Evolutionary conservation across 441 rosid genomes (phyloP), one percentile per base, ranked within the genome.

Genomic region (Cnidoscolus chayamansa): DNA sequence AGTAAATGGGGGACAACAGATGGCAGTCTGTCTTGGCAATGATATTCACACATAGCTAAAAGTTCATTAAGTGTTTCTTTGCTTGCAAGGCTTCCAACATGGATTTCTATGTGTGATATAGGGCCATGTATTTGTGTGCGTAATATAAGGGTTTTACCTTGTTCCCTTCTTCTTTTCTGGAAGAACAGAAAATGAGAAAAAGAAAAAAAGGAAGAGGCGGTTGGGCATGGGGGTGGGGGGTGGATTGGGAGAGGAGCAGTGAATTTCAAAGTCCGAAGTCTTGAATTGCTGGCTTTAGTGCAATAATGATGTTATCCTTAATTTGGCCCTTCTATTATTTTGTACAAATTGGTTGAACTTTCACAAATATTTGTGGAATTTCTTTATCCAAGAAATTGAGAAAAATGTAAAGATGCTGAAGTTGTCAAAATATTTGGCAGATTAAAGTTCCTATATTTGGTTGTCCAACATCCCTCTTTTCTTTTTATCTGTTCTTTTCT

Each of bases 1-100:
- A 51, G 68, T 62, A 63, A 76, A 72, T 48, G 76, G 78, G 79
- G 78, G 67, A 65, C 65, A 77, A 51, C 56, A 50, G 63, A 67
- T 75, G 57, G 43, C 76, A 58, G 53, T 71, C 59, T 73, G 73
- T 43, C 68, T 73, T 71, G 59, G 63, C 37, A 57, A 74, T 70
- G 77, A 63, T 75, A 57, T 50, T 64, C 62, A 48, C 64, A 55
- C 66, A 70, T 75, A 71, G 75, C 71, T 40, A 70, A 50, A 75
- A 61, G 45, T 50, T 62, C 48, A 60, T 66, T 67, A 57, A 67
- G 58, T 69, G 56, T 50, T 67, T 35, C 37, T 35, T 65, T 72
- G n/a, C 63, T 57, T 47, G 45, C 65, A 37, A 66, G 58, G 62
- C 70, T 77, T 72, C 62, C 53, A 73, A 20, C 31, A 50, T 51